These are phyloP conservation scores for Blastomyces percursus DNA, from an alignment of 2,329 filamentous ascomycete genomes.

Conservation along the genomic window DNA sequence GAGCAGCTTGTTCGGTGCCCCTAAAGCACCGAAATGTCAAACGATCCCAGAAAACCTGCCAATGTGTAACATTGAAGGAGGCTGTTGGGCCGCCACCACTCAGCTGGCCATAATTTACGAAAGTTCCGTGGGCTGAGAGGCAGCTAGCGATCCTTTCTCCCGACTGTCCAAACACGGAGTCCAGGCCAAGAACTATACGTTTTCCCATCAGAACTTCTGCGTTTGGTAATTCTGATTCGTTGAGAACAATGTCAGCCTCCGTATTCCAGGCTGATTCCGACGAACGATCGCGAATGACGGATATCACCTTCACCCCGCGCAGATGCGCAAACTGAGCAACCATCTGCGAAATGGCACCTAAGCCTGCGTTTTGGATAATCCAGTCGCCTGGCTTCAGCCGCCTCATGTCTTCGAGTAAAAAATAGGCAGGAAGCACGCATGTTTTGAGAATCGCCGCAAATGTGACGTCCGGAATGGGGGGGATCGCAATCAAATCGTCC, in stretches of 20 bases:
- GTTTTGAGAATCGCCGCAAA: constrained; percentile 5
- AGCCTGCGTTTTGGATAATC: constrained; percentile 18
- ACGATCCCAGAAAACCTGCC: not conserved
- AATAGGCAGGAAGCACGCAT: constrained; percentile 16
- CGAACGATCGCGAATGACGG: constrained; percentile 15
- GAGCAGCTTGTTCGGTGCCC: not conserved
- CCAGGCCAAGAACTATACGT: constrained; percentile 13
- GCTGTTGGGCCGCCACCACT: constrained; percentile 5
- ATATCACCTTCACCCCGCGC: constrained; percentile 9
- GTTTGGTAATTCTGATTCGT: constrained; percentile 11
- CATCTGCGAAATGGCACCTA: constrained; percentile 15
- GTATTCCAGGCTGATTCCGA: not conserved
- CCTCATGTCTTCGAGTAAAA: constrained; percentile 17
- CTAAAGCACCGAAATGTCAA: not conserved
- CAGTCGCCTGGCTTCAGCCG: constrained; percentile 17
- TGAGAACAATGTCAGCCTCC: constrained; percentile 11
- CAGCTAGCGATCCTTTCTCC: constrained; percentile 10
- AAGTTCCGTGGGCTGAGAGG: constrained; percentile 13
- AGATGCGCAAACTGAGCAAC: constrained; percentile 17
- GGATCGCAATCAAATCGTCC: not conserved
- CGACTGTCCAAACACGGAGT: constrained; percentile 14
- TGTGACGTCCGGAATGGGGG: not conserved
- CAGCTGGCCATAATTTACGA: constrained; percentile 15
- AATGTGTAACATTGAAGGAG: not conserved
- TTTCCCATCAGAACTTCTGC: not conserved